Percentiles rank a stretch among this genome's conserved stretches.
These are phyloP conservation scores for Colletotrichum sp. DNA, from an alignment of 2,329 filamentous ascomycete genomes.

Conservation along the genomic window DNA sequence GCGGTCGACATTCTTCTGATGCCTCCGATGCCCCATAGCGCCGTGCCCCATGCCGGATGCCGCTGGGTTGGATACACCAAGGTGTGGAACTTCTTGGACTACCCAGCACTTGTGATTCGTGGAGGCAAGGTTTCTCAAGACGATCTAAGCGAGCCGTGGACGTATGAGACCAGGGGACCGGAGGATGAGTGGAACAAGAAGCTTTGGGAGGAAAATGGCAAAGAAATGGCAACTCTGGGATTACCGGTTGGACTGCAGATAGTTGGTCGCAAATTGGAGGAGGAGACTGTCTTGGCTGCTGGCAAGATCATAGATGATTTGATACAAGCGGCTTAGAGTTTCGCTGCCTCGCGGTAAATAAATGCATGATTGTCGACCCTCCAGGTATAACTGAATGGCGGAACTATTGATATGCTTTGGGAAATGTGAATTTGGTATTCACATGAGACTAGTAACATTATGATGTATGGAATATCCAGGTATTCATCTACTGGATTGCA, in stretches of 20 bases:
- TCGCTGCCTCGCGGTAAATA: accelerated
- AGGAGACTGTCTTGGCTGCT: constrained; percentile 2
- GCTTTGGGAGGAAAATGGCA: background rate
- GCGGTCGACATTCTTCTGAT: constrained; percentile 61
- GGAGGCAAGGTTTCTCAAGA: constrained; percentile 39
- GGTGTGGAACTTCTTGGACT: constrained; percentile 42
- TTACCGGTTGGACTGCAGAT: constrained; percentile 8
- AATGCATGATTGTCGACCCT: accelerated
- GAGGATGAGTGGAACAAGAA: constrained; percentile 8
- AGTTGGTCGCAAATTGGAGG: constrained; percentile 3
- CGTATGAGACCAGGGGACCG: background rate
- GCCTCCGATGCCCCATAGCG: constrained; percentile 65
- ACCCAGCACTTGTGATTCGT: constrained; percentile 37
- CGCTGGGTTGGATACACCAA: constrained; percentile 54
- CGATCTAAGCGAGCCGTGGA: constrained; percentile 39
- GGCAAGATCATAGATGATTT: constrained; percentile 2
- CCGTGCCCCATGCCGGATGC: constrained; percentile 47
- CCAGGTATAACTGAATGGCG: accelerated
- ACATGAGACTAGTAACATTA: background rate
- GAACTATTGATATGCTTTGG: accelerated
- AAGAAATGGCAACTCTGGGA: background rate
- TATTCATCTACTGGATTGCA: accelerated
- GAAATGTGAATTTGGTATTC: no score
- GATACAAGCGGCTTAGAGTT: background rate
- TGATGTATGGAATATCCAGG: background rate